Evolutionary conservation across 768 basidiomycete species (phyloP).

Genomic region (Antrodiella citrinella): DNA sequence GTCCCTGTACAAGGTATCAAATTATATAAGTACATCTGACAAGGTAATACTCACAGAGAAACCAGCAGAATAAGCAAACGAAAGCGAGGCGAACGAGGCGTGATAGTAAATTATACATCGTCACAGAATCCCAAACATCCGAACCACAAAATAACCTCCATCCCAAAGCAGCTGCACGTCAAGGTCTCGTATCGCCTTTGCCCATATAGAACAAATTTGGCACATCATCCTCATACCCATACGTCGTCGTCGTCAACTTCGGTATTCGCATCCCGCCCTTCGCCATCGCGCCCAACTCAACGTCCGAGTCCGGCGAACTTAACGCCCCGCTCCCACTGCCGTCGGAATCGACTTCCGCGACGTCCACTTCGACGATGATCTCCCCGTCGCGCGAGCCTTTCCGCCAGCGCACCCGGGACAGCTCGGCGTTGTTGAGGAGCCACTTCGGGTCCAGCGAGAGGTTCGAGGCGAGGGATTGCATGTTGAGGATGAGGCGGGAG

Average conservation of each 20-base stretch:
- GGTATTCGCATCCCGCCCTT: neutral
- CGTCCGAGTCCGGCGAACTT: neutral
- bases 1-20: no score
- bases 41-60: no score
- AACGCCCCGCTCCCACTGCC: neutral
- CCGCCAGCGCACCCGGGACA: constrained; percentile 30
- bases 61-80: no score
- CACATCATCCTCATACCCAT: neutral
- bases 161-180: neutral
- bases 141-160: no score
- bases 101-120: no score
- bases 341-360: neutral
- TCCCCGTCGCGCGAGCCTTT: constrained; percentile 9
- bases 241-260: neutral
- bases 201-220: neutral
- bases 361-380: constrained; percentile 15
- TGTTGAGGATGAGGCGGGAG: constrained; percentile 32
- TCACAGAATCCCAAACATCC: no score
- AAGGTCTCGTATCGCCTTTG: neutral
- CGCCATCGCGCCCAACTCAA: neutral
- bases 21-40: no score
- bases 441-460: constrained; percentile 34
- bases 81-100: no score
- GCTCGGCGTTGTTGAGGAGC: constrained; percentile 37
- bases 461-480: constrained; percentile 33